phyloP scores from a whole-genome alignment of 2,329 filamentous ascomycete species.

The Juglanconis juglandina region DNA sequence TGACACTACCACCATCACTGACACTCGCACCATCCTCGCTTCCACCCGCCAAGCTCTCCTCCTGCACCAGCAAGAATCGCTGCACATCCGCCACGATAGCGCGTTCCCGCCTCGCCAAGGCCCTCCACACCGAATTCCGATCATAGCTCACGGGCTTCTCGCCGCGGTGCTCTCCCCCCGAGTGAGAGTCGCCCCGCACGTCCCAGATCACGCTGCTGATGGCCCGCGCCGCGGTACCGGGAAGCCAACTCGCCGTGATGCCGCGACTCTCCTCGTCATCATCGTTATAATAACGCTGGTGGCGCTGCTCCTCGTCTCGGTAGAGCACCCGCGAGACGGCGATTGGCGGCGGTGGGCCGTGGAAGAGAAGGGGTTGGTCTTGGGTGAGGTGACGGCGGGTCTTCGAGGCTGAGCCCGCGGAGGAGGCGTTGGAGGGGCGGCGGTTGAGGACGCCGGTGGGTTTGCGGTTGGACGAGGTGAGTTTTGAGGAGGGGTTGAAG shows the following conservation, averaged over 20 bases:
- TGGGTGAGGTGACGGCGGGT: constrained; percentile 30
- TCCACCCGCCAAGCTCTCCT: constrained; percentile 34
- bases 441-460: constrained; percentile 13
- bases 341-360: constrained; percentile 51
- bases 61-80: constrained; percentile 46
- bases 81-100: constrained; percentile 47
- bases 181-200: constrained; percentile 15
- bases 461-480: constrained; percentile 13
- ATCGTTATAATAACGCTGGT: constrained; percentile 23
- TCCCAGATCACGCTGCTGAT: constrained; percentile 39
- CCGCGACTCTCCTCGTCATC: constrained; percentile 3
- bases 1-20: constrained; percentile 40
- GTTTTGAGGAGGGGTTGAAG: not conserved
- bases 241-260: constrained; percentile 19
- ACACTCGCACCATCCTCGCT: constrained; percentile 30
- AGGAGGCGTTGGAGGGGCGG: constrained; percentile 19
- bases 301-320: constrained; percentile 29
- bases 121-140: constrained; percentile 45
- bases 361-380: constrained; percentile 37
- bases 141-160: constrained; percentile 24
- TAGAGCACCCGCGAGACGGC: constrained; percentile 39
- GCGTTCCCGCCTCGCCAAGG: constrained; percentile 43
- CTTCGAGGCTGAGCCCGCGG: constrained; percentile 21
- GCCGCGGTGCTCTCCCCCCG: constrained; percentile 10
- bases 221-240: constrained; percentile 22